Percentiles rank a stretch among this genome's conserved stretches.
Conservation (phyloP, 345 rosid species). For the Nasturtium officinale region DNA sequence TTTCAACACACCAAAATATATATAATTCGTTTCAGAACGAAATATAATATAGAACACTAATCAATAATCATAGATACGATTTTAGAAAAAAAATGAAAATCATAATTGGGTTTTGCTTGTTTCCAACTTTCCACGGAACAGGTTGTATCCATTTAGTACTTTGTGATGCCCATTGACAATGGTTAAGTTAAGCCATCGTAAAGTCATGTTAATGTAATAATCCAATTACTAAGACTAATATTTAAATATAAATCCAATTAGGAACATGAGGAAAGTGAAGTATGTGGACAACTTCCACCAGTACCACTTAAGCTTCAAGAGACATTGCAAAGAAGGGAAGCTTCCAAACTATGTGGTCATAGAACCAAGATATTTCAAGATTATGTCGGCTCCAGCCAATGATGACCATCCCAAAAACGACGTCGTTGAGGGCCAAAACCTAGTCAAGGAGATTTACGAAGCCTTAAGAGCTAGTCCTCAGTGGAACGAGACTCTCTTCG, state of each 20-base stretch:
- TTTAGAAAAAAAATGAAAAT: neutral
- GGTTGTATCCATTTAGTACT: neutral
- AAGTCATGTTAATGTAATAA: slow-evolving; percentile 1
- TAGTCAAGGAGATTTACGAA: slow-evolving; percentile 81
- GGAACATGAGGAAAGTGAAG: slow-evolving; percentile 78
- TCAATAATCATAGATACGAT: neutral
- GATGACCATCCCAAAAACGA: slow-evolving; percentile 92
- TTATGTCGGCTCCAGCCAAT: slow-evolving; percentile 60
- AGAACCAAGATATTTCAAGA: slow-evolving; percentile 71
- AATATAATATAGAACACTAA: too few relatives aligned
- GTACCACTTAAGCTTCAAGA: slow-evolving; percentile 67
- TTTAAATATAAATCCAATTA: slow-evolving; percentile 24
- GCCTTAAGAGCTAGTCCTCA: slow-evolving; percentile 80
- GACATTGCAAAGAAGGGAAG: slow-evolving; percentile 69
- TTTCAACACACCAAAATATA: too few relatives aligned
- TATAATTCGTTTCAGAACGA: too few relatives aligned
- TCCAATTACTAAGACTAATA: neutral
- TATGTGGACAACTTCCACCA: slow-evolving; percentile 70
- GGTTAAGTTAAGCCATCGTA: neutral
- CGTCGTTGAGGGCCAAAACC: slow-evolving; percentile 71
- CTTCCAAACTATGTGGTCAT: slow-evolving; percentile 86
- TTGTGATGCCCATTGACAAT: neutral
- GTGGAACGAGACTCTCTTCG: slow-evolving; percentile 73
- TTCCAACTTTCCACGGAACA: neutral
- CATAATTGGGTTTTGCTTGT: slow-evolving; percentile 15